These are phyloP conservation scores for Leccinum aurantiacum DNA, from an alignment of 768 basidiomycete genomes.

Conservation along the genomic window DNA sequence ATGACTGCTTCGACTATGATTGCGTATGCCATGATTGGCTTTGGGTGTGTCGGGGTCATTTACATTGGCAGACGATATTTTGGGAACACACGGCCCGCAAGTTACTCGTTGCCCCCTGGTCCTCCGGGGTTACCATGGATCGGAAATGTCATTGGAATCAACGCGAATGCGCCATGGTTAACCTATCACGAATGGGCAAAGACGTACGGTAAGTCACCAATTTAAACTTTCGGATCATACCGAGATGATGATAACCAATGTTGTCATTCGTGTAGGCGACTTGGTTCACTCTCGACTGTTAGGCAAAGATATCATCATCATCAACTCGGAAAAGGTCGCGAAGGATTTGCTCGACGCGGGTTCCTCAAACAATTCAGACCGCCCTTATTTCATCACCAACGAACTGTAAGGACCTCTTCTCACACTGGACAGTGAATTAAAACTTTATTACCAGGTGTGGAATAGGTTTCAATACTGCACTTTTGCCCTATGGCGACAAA, in stretches of 20 bases:
- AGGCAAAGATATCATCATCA: neutral
- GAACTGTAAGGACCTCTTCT: neutral
- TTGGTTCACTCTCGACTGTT: neutral
- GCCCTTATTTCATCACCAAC: neutral
- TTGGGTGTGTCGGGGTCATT: neutral
- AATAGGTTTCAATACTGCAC: neutral
- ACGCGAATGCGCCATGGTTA: neutral
- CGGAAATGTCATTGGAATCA: neutral
- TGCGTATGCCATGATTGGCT: neutral
- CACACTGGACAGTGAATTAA: neutral
- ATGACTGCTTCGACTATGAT: neutral
- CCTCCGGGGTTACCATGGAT: slow-evolving; percentile 1
- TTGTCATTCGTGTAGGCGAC: neutral
- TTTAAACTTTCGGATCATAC: neutral
- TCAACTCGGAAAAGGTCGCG: neutral
- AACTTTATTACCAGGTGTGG: neutral
- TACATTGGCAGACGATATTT: neutral
- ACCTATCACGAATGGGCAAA: slow-evolving; percentile 1
- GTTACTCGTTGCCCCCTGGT: neutral
- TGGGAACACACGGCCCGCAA: neutral
- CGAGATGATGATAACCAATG: neutral
- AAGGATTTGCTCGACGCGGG: neutral
- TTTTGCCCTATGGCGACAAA: neutral
- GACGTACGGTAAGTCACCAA: neutral
- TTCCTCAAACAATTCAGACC: neutral